Evolutionary conservation across 306 rosid genomes (phyloP).

Genomic region (Castanea mollissima): DNA sequence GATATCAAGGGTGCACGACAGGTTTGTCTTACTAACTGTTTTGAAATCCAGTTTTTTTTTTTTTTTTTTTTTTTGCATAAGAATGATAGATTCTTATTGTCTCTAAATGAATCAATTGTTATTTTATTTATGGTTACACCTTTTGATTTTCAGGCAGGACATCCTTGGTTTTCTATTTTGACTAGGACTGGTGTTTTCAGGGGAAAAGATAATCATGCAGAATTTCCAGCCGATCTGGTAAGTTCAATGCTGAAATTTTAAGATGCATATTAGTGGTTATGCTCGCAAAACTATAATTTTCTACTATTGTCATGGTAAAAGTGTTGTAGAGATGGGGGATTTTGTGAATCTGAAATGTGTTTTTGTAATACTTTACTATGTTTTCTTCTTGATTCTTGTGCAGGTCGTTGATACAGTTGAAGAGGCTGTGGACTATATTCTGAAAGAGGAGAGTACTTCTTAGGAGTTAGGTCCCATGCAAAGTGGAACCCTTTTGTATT

Average conservation of each 20-base stretch:
- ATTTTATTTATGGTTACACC: neutral
- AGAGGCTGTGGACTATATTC: conserved; percentile 61
- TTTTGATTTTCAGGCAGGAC: conserved; percentile 61
- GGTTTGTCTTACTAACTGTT: conserved; percentile 38
- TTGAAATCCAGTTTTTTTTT: neutral
- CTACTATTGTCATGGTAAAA: neutral
- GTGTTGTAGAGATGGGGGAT: neutral
- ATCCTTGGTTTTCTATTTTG: conserved; percentile 96
- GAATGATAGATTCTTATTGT: conserved; percentile 1
- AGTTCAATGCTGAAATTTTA: conserved; percentile 11
- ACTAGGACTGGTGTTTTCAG: conserved; percentile 93
- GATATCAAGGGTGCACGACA: conserved; percentile 77
- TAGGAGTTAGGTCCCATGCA: neutral
- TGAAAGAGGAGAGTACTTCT: conserved; percentile 41
- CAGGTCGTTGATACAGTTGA: conserved; percentile 79
- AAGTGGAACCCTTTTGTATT: neutral
- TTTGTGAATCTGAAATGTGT: neutral
- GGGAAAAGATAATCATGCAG: conserved; percentile 71
- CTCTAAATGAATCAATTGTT: conserved; percentile 4
- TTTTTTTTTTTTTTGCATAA: neutral
- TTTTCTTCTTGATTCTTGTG: conserved; percentile 17
- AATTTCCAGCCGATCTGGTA: conserved; percentile 52
- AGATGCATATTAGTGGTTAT: neutral
- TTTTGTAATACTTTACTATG: neutral
- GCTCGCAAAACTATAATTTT: neutral